These are phyloP conservation scores for Orbilia javanica DNA, from an alignment of 2,329 filamentous ascomycete genomes.

Conservation along the genomic window DNA sequence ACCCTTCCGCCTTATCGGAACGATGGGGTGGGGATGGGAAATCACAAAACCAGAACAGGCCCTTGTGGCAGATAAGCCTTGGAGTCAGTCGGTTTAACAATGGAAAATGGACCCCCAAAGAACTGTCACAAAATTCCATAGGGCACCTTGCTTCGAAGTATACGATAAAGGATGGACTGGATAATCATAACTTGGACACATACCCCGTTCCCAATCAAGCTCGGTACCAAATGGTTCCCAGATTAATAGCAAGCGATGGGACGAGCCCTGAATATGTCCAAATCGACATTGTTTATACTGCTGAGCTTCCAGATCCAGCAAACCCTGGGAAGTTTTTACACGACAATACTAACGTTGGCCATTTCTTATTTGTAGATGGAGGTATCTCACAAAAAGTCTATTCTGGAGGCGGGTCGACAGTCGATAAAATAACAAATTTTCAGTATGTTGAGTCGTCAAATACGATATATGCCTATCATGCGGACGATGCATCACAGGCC, in stretches of 20 bases:
- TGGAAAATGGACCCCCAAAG: slow-evolving; percentile 61
- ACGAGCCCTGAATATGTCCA: slow-evolving; percentile 7
- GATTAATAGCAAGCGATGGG: background rate
- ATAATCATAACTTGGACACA: background rate
- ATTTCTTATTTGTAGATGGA: slow-evolving; percentile 12
- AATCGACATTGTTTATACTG: slow-evolving; percentile 7
- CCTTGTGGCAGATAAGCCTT: slow-evolving; percentile 58
- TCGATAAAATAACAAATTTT: slow-evolving; percentile 7
- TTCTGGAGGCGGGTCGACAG: background rate
- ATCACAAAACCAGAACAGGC: slow-evolving; percentile 2
- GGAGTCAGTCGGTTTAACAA: slow-evolving; percentile 61
- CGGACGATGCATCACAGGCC: background rate
- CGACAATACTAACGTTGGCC: background rate
- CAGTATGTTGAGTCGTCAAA: slow-evolving; percentile 18
- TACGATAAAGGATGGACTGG: background rate
- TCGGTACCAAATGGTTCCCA: slow-evolving; percentile 9
- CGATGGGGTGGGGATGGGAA: slow-evolving; percentile 6
- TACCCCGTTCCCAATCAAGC: slow-evolving; percentile 12
- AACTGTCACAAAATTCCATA: slow-evolving; percentile 2
- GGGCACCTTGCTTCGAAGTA: background rate
- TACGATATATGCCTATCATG: slow-evolving; percentile 6
- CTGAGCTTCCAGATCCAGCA: background rate
- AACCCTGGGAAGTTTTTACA: background rate
- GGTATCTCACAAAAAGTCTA: slow-evolving; percentile 6
- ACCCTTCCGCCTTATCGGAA: background rate